Conservation (phyloP, 2,329 filamentous ascomycete species). For the Aotearoamyces nothofagi region DNA sequence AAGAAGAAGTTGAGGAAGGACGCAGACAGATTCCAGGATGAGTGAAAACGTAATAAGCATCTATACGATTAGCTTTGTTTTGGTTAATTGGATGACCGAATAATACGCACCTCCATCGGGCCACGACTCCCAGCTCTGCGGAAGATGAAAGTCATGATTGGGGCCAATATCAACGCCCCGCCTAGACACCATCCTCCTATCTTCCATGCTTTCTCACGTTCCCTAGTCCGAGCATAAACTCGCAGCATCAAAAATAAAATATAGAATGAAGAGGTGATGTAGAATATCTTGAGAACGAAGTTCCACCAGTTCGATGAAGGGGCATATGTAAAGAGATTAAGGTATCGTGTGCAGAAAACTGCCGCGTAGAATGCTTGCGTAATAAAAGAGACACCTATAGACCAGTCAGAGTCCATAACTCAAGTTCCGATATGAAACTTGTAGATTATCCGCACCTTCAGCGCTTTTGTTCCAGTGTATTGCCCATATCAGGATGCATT, state of each 20-base stretch:
- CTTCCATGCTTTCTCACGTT: slow-evolving; percentile 89
- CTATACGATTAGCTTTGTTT: slow-evolving; percentile 31
- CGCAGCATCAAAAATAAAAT: slow-evolving; percentile 80
- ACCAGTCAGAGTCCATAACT: neutral
- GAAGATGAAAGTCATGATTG: slow-evolving; percentile 59
- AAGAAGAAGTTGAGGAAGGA: slow-evolving; percentile 81
- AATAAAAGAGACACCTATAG: slow-evolving; percentile 69
- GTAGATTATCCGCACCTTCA: slow-evolving; percentile 41
- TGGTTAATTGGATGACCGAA: no score
- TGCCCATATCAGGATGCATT: slow-evolving; percentile 79
- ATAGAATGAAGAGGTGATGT: slow-evolving; percentile 71
- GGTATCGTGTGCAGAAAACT: slow-evolving; percentile 78
- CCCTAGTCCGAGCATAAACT: slow-evolving; percentile 72
- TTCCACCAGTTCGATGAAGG: slow-evolving; percentile 42
- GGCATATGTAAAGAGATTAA: slow-evolving; percentile 54
- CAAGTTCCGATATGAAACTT: slow-evolving; percentile 3
- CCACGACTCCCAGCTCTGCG: no score
- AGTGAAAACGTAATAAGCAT: slow-evolving; percentile 79
- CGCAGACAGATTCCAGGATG: slow-evolving; percentile 79
- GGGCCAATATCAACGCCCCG: slow-evolving; percentile 51
- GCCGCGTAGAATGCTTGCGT: slow-evolving; percentile 76
- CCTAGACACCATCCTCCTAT: slow-evolving; percentile 56
- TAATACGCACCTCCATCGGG: no score
- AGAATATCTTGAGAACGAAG: slow-evolving; percentile 76
- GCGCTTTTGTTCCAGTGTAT: slow-evolving; percentile 81